A percentile compares a stretch with the other conserved stretches of the same genome.
These are phyloP conservation scores for Rauvolfia tetraphylla DNA, from an alignment of 257 asterid genomes.

Conservation along the genomic window DNA sequence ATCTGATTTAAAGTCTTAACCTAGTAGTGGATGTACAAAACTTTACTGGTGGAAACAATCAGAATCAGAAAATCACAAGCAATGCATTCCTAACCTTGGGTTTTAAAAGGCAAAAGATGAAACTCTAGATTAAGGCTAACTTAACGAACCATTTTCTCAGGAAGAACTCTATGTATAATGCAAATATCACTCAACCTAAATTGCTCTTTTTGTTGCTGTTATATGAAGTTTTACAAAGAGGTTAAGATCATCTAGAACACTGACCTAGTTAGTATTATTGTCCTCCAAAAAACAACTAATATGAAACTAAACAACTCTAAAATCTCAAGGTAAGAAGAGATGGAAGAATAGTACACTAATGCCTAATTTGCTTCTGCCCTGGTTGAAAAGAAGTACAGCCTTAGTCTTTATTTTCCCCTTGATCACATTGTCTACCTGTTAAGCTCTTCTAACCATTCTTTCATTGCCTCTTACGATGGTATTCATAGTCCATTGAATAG, in stretches of 20 bases:
- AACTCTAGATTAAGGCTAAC: neutral
- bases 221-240: too few relatives aligned
- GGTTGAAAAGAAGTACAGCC: neutral
- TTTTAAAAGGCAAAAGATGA: neutral
- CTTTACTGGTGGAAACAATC: too few relatives aligned
- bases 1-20: too few relatives aligned
- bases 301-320: neutral
- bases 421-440: neutral
- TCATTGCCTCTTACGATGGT: neutral
- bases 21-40: too few relatives aligned
- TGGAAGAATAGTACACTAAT: neutral
- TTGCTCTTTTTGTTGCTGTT: neutral
- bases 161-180: neutral
- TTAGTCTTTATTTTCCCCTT: neutral
- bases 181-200: neutral
- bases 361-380: neutral
- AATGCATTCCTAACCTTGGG: too few relatives aligned
- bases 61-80: too few relatives aligned
- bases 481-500: too few relatives aligned
- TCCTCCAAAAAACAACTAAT: neutral
- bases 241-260: too few relatives aligned
- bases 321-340: neutral
- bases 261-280: neutral
- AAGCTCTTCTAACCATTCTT: too few relatives aligned
- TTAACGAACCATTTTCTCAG: neutral